Base-by-base conservation (phyloP, 202 grass and related monocot genomes). In the Dendrocalamus latiflorus region DNA sequence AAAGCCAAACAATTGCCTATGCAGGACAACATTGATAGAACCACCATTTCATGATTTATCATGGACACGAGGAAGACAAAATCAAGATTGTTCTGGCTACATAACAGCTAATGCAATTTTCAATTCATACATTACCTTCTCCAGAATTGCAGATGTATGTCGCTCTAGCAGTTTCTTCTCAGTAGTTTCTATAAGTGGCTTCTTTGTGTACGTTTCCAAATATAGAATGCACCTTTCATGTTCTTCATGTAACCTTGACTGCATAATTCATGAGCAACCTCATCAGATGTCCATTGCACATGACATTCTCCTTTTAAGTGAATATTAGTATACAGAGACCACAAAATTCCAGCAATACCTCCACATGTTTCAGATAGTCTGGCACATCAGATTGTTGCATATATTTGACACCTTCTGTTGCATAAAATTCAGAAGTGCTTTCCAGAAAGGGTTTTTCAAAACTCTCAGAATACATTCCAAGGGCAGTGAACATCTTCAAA, bases 201-300 rank as follows among this genome's bases (percentile, higher is more conserved):
- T 98, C 89, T 61, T 93, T 20, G 95, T 98, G 74, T 91, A 87
- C 61, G 83, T 81, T 80, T 98, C 95, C 73, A 98, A 88, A 83
- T 98, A 98, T 44, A 95, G 65, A 81, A 98, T 90, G 58, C 93
- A 95, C 83, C 96, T 98, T 83, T 98, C 96, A 54, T 98, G 87
- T 80, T 98, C 95, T 90, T 98, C 95, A 72, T 98, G 91, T 87
- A 98, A 95, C 83, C 95, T 93, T 76, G 85, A 91, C 95, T 98
- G 87, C 70, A 91, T 41, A 90, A 48, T 72, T 73, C 72, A 41
- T 78, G 61, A 68, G 61, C 22, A 76, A 42, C 48, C 53, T 51
- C 2, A 78, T 74, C 69, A 85, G 30, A 16, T 20, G 17, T 51
- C 17, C 47, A 17, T 49, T 0, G 4, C 15, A 49, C 1, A 49